phyloP scores from a whole-genome alignment of 2,329 filamentous ascomycete genomes.

The Aureobasidium namibiae region DNA sequence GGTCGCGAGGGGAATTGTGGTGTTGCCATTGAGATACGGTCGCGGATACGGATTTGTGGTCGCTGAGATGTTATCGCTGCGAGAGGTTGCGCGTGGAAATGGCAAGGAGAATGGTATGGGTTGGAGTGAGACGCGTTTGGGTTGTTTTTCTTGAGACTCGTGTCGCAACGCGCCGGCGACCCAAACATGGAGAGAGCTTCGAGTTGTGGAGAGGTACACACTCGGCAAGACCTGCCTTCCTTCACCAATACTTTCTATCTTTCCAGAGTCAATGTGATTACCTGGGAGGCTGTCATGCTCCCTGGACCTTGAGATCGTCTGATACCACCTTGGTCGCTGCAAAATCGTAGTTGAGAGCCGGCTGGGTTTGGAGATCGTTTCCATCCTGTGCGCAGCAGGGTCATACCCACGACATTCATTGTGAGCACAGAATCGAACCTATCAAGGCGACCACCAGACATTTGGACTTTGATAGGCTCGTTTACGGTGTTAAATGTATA shows the following conservation, averaged over 20 bases:
- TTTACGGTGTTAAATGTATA: too few species aligned
- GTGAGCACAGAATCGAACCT: background rate
- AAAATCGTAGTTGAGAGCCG: background rate
- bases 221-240: background rate
- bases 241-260: background rate
- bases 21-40: slow-evolving; percentile 38
- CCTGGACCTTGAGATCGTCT: background rate
- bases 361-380: background rate
- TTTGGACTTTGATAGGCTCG: too few species aligned
- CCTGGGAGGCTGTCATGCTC: too few species aligned
- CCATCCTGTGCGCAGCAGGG: background rate
- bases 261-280: background rate
- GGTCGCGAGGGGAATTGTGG: slow-evolving; percentile 47
- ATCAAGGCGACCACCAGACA: background rate
- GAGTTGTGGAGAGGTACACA: background rate
- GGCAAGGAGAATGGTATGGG: background rate
- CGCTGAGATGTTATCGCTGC: background rate
- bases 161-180: background rate
- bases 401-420: background rate
- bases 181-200: slow-evolving; percentile 1
- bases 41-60: background rate
- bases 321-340: background rate
- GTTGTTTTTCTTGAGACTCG: background rate
- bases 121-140: background rate
- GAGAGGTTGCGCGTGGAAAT: background rate